These are phyloP conservation scores for Phytophthora kernoviae DNA, from an alignment of 352 stramenopile species.

Conservation along the genomic window DNA sequence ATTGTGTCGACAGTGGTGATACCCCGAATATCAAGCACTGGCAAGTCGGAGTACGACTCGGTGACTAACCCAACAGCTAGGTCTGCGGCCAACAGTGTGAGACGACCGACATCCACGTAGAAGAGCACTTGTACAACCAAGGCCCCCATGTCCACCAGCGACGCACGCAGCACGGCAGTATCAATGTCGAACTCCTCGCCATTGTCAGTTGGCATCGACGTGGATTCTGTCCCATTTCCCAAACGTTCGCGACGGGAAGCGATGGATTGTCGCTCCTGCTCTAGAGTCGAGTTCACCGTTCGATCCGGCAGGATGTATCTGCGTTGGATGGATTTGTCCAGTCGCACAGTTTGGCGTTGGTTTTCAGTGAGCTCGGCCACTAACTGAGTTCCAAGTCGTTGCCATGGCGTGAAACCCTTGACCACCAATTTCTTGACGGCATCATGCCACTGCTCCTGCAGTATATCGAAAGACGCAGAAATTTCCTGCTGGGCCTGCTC, in stretches of 20 bases:
- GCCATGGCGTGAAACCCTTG: slow-evolving; percentile 32
- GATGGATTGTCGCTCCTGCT: slow-evolving; percentile 16
- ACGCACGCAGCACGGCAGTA: slow-evolving; percentile 35
- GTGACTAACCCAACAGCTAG: slow-evolving; percentile 52
- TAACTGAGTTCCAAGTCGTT: slow-evolving; percentile 32
- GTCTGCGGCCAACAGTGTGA: slow-evolving; percentile 33
- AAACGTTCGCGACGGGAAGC: slow-evolving; percentile 4
- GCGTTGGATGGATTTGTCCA: slow-evolving; percentile 29
- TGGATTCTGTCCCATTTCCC: slow-evolving; percentile 4
- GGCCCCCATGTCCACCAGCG: slow-evolving; percentile 29
- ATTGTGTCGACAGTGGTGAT: slow-evolving; percentile 46
- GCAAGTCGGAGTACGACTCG: slow-evolving; percentile 64
- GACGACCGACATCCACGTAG: slow-evolving; percentile 39
- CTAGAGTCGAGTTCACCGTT: slow-evolving; percentile 33
- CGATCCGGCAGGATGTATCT: slow-evolving; percentile 29
- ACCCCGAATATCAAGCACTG: slow-evolving; percentile 61
- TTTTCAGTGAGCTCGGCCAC: slow-evolving; percentile 39
- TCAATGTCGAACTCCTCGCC: slow-evolving; percentile 36
- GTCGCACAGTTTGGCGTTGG: slow-evolving; percentile 27
- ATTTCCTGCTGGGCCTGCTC: slow-evolving; percentile 35
- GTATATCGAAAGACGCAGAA: slow-evolving; percentile 27
- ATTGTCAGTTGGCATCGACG: slow-evolving; percentile 3
- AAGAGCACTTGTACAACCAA: slow-evolving; percentile 37
- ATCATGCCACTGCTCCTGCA: slow-evolving; percentile 30
- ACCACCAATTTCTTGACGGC: slow-evolving; percentile 20